Evolutionary conservation across 306 rosid species (phyloP), one percentile per base, ranked within the genome.

Genomic region (Coriaria nepalensis): DNA sequence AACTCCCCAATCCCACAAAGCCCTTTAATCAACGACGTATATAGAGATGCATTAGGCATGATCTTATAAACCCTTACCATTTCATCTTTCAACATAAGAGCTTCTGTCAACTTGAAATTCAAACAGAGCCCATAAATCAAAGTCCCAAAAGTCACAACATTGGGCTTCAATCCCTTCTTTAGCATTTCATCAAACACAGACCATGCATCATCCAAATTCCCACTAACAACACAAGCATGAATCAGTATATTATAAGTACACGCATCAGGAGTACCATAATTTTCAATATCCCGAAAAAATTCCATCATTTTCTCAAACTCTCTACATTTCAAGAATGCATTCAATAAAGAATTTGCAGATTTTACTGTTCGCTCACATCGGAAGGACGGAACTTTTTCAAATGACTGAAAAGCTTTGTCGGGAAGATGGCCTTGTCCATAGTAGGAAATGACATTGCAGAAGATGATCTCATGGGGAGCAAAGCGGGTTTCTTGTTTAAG

Each of bases 221-320:
- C 69, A 20, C 37, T 39, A 5, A 13, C 2, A 46, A 59, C 66
- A 9, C 53, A 67, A 2, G 75, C 74, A 10, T 56, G 66, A 38
- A 86, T 73, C 73, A 82, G 60, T 11, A 82, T 86, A 55, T 86
- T 82, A 44, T 60, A 86, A 5, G 83, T 77, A 66, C 82, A 79
- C 0, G 83, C 62, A 55, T 86, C 83, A 0, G 90, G 90, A 37
- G 43, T 6, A 5, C 47, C 79, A 46, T 72, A 62, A 2, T 52
- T 38, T 6, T 7, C 45, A 5, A 66, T 15, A 2, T 47, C 56
- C 35, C 54, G 63, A 0, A 68, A 56, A 46, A 75, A 0, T 4
- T 63, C 52, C 39, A 50, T 10, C 62, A 77, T 12, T 12, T 59
- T 52, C 37, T 65, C 60, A 43, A 66, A 56, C 33, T 79, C 68